phyloP scores from a whole-genome alignment of 139 green algal species.

The Zygnema cylindricum region DNA sequence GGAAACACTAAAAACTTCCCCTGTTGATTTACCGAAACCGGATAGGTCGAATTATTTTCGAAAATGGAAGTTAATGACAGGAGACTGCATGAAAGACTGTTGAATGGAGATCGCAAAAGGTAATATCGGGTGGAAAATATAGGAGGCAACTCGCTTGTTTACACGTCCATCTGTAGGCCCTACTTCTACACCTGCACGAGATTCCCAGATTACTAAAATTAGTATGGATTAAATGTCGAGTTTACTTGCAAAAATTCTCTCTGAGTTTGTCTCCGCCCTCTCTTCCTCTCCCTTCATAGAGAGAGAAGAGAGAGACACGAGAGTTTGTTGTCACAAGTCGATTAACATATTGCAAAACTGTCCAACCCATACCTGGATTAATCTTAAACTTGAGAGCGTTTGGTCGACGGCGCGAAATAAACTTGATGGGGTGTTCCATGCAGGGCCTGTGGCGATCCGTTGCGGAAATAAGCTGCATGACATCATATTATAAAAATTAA shows the following conservation, averaged over 20 bases:
- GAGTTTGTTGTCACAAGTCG: no score
- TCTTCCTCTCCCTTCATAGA: no score
- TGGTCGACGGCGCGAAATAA: slow-evolving; percentile 54
- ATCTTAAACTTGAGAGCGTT: slow-evolving; percentile 64
- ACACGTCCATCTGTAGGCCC: slow-evolving; percentile 36
- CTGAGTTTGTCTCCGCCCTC: not conserved
- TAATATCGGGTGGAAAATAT: slow-evolving; percentile 65
- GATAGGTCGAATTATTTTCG: not conserved
- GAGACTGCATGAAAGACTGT: slow-evolving; percentile 62
- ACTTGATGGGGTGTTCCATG: slow-evolving; percentile 67
- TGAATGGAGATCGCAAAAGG: slow-evolving; percentile 63
- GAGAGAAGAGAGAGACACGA: no score
- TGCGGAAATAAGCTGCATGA: slow-evolving; percentile 56
- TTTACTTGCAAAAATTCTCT: slow-evolving; percentile 3
- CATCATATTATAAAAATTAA: not conserved
- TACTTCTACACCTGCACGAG: slow-evolving; percentile 26
- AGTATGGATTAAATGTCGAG: no score
- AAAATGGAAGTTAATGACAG: slow-evolving; percentile 62
- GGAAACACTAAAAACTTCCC: not conserved
- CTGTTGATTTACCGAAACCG: not conserved
- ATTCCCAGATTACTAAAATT: no score
- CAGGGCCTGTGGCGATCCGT: slow-evolving; percentile 61
- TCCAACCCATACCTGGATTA: slow-evolving; percentile 45
- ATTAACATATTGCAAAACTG: no score
- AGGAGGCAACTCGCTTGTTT: slow-evolving; percentile 60